Base-by-base conservation (phyloP, 192 early-diverging fungal species). In the Coemansia sp. region DNA sequence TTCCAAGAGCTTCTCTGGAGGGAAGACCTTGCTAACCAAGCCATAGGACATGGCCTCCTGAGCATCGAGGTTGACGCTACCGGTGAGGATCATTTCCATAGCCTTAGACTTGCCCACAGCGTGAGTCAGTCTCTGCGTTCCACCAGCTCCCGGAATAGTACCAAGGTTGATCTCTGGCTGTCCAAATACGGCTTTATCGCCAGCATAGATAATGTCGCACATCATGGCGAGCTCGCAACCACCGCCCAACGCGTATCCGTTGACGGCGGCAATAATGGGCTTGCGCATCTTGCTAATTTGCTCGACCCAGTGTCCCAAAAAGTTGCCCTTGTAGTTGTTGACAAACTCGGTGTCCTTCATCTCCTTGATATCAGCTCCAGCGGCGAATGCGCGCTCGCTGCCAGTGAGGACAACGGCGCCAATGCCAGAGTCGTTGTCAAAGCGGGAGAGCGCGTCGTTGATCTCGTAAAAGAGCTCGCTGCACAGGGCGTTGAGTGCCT, bases 181-280 rank as follows among this genome's bases (percentile, higher is more conserved):
- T 25, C 94, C 97, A 80, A 99, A 99, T 39, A 90, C 88, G 36
- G 97, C 97, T 69, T 90, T 94, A 61, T 96, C 94, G 69, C 97
- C 97, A 55, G 97, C 97, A 72, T 99, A 99, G 84, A 99, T 97
- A 76, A 98, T 94, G 78, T 99, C 92, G 81, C 93, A 94, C 94
- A 96, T 98, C 97, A 99, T 99, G 69, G 97, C 96, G 76, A 99
- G 89, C 81, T 99, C 97, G 77, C 97, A 99, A 64, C 97, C 97
- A 71, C 97, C 97, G 58, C 97, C 97, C 27, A 99, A 89, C 58
- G 97, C 97, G 69, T 93, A 97, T 5, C 97, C 97, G 72, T 98
- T 97, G 72, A 99, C 97, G 53, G 97, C 97, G 39, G 96, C 97
- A 80, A 99, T 90, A 68, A 96, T 89, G 39, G 97, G 97, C 86